Evolutionary conservation across 1,284 basidiomycete genomes (phyloP).

Genomic region (Mycosarcoma mackinlayi): DNA sequence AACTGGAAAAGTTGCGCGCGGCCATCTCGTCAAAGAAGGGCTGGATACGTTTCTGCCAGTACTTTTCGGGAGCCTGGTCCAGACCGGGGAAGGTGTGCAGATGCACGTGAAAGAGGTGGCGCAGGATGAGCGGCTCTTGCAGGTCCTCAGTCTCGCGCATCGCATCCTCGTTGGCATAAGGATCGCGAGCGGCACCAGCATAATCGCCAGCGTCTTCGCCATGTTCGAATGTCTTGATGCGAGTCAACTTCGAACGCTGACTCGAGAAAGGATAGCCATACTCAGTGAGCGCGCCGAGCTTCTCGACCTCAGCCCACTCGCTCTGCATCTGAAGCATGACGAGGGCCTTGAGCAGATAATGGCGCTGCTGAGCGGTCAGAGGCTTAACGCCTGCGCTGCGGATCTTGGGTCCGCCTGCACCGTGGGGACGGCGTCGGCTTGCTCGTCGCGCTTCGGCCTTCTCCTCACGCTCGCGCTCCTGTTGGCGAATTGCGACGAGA

Average conservation of each 20-base stretch:
- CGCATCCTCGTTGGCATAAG: constrained; percentile 55
- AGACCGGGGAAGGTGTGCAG: constrained; percentile 61
- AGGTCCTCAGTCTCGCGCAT: constrained; percentile 53
- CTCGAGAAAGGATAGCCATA: constrained; percentile 65
- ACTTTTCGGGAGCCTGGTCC: constrained; percentile 57
- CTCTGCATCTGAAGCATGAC: constrained; percentile 64
- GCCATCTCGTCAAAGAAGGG: constrained; percentile 63
- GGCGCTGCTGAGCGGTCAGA: constrained; percentile 62
- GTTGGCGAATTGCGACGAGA: constrained; percentile 34
- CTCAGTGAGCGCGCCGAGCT: constrained; percentile 58
- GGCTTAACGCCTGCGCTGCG: constrained; percentile 27
- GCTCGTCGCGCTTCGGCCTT: constrained; percentile 38
- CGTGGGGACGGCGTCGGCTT: constrained; percentile 37
- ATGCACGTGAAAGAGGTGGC: constrained; percentile 66
- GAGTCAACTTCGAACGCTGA: constrained; percentile 50
- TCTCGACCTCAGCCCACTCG: constrained; percentile 61
- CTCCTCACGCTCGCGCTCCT: constrained; percentile 37
- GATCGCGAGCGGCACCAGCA: constrained; percentile 52
- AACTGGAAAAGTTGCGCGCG: constrained; percentile 58
- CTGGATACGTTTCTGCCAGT: constrained; percentile 65
- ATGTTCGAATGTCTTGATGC: constrained; percentile 52
- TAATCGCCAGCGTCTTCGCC: constrained; percentile 48
- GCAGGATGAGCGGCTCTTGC: constrained; percentile 61
- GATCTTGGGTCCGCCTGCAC: constrained; percentile 27
- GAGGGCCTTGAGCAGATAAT: constrained; percentile 65